Conservation (phyloP, 129 eudicot genomes). For the Daucus carota region DNA sequence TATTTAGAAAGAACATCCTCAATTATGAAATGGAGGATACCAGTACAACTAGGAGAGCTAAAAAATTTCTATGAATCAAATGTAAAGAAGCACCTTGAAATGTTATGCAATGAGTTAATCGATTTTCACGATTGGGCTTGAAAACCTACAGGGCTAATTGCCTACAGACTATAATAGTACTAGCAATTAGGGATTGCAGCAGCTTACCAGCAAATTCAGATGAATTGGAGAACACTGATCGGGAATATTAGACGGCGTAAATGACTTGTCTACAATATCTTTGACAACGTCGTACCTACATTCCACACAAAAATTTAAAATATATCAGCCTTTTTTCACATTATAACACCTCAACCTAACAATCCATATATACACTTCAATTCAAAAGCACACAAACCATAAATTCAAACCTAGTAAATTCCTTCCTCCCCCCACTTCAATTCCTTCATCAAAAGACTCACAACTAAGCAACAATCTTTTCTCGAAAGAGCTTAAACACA, state of each 20-base stretch:
- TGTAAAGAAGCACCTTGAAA: not conserved
- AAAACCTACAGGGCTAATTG: not conserved
- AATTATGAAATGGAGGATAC: not conserved
- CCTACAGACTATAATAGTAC: not conserved
- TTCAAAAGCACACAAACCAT: not conserved
- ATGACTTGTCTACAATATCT: slow-evolving; percentile 44
- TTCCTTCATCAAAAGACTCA: too few species aligned
- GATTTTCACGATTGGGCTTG: too few species aligned
- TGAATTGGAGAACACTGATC: slow-evolving; percentile 87
- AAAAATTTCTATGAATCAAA: not conserved
- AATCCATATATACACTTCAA: not conserved
- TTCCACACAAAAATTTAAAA: not conserved
- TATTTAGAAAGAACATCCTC: not conserved
- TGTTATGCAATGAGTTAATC: not conserved
- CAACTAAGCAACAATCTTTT: not conserved
- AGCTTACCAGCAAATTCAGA: slow-evolving; percentile 80
- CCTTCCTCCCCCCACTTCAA: too few species aligned
- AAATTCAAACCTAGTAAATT: not conserved
- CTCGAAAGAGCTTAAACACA: not conserved
- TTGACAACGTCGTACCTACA: slow-evolving; percentile 63
- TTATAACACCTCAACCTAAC: not conserved
- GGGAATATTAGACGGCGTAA: slow-evolving; percentile 45
- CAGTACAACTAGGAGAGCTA: not conserved
- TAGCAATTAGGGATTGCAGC: slow-evolving; percentile 12
- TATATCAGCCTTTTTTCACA: not conserved